These are phyloP conservation scores for Hanseniaspora vineae DNA, from an alignment of 805 yeast genomes.

Conservation along the genomic window DNA sequence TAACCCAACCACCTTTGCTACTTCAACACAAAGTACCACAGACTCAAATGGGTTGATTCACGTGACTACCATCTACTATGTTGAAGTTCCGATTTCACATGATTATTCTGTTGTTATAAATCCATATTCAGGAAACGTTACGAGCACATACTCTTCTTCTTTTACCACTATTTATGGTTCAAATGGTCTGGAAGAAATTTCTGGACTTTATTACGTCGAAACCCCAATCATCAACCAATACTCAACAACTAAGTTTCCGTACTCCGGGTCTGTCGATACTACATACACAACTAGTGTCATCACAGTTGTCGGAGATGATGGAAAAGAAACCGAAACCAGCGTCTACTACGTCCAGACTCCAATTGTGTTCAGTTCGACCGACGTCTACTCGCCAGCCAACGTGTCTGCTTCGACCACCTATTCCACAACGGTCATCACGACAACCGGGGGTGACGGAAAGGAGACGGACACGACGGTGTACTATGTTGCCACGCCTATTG, in stretches of 20 bases:
- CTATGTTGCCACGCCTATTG: slow-evolving; percentile 6
- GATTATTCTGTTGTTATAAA: not conserved
- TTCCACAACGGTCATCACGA: slow-evolving; percentile 4
- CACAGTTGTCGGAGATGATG: slow-evolving; percentile 6
- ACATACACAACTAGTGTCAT: slow-evolving; percentile 6
- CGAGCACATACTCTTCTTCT: slow-evolving; percentile 5
- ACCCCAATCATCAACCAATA: slow-evolving; percentile 3
- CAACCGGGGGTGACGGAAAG: slow-evolving; percentile 6
- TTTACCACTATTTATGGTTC: slow-evolving; percentile 6
- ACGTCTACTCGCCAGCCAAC: slow-evolving; percentile 3
- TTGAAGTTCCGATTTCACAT: not conserved
- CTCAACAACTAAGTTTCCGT: slow-evolving; percentile 5
- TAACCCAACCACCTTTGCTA: not conserved
- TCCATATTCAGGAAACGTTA: not conserved
- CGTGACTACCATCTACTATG: not conserved
- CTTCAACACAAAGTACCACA: not conserved
- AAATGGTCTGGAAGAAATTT: slow-evolving; percentile 5
- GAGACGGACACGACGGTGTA: slow-evolving; percentile 6
- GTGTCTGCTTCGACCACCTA: slow-evolving; percentile 1
- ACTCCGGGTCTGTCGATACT: slow-evolving; percentile 7
- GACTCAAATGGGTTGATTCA: not conserved
- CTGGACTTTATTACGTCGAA: slow-evolving; percentile 6
- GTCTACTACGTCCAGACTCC: slow-evolving; percentile 11
- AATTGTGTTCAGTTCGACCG: slow-evolving; percentile 3
- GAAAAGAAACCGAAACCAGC: slow-evolving; percentile 5